Conservation (phyloP, 108 stramenopile genomes). For the Heterococcus sp. region DNA sequence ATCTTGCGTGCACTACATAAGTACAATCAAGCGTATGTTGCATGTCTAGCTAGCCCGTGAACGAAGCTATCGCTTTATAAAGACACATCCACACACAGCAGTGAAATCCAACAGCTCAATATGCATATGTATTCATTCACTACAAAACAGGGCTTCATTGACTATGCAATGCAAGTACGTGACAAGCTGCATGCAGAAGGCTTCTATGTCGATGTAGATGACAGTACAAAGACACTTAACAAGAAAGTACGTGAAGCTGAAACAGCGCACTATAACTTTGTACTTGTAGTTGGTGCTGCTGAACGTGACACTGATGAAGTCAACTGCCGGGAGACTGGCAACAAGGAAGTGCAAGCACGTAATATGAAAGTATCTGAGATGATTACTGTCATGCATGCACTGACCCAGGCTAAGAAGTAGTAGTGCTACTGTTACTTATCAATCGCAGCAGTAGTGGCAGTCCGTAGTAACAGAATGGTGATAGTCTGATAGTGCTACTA, state of each 20-base stretch:
- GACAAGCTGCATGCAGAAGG: constrained; percentile 78
- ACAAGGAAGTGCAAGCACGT: constrained; percentile 65
- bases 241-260: constrained; percentile 98
- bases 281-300: constrained; percentile 87
- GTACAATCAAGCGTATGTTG: not conserved
- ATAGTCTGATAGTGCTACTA: not conserved
- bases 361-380: constrained; percentile 76
- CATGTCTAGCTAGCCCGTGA: not conserved
- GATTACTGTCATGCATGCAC: constrained; percentile 58
- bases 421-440: too few relatives aligned
- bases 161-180: constrained; percentile 54
- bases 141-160: not conserved
- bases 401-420: not conserved
- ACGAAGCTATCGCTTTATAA: too few relatives aligned
- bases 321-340: constrained; percentile 85
- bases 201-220: constrained; percentile 90
- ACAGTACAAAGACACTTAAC: constrained; percentile 84
- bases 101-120: too few relatives aligned
- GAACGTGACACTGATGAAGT: constrained; percentile 75
- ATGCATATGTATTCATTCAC: too few relatives aligned
- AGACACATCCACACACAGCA: too few relatives aligned
- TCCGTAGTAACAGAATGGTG: not conserved
- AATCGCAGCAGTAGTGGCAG: too few relatives aligned
- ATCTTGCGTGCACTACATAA: not conserved
- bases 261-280: constrained; percentile 94